Evolutionary conservation across 1,139 yeast species (phyloP).

Genomic region (Citeromyces hawaiiensis): DNA sequence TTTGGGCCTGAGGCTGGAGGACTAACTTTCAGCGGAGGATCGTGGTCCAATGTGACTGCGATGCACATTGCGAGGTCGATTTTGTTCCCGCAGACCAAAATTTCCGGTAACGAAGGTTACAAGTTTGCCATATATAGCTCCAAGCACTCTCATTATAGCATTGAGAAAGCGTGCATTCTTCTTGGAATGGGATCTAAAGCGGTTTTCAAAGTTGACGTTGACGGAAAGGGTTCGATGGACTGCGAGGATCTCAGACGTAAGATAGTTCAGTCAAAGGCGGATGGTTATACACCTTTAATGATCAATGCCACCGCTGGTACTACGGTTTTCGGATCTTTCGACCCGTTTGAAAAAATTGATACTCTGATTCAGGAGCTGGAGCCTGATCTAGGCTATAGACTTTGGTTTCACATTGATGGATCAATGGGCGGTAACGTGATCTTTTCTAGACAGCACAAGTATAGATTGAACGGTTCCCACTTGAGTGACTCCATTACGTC

Average conservation of each 20-base stretch:
- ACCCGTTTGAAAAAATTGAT: conserved; percentile 46
- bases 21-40: conserved; percentile 77
- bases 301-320: conserved; percentile 84
- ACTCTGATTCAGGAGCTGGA: conserved; percentile 29
- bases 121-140: conserved; percentile 64
- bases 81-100: conserved; percentile 57
- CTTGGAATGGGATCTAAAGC: conserved; percentile 56
- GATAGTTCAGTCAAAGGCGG: conserved; percentile 26
- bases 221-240: conserved; percentile 43
- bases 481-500: conserved; percentile 70
- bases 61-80: conserved; percentile 65
- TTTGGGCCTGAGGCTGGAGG: conserved; percentile 60
- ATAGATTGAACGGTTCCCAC: conserved; percentile 44
- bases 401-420: conserved; percentile 82
- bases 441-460: conserved; percentile 38
- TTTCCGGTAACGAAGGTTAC: conserved; percentile 36
- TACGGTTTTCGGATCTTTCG: conserved; percentile 79
- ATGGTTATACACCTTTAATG: conserved; percentile 63
- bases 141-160: conserved; percentile 67
- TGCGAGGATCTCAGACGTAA: conserved; percentile 28
- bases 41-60: conserved; percentile 76
- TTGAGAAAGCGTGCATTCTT: conserved; percentile 71
- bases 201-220: conserved; percentile 53
- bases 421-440: conserved; percentile 87
- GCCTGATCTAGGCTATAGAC: conserved; percentile 15